phyloP scores from a whole-genome alignment of 2,329 filamentous ascomycete species.

The Aspergillus felis region DNA sequence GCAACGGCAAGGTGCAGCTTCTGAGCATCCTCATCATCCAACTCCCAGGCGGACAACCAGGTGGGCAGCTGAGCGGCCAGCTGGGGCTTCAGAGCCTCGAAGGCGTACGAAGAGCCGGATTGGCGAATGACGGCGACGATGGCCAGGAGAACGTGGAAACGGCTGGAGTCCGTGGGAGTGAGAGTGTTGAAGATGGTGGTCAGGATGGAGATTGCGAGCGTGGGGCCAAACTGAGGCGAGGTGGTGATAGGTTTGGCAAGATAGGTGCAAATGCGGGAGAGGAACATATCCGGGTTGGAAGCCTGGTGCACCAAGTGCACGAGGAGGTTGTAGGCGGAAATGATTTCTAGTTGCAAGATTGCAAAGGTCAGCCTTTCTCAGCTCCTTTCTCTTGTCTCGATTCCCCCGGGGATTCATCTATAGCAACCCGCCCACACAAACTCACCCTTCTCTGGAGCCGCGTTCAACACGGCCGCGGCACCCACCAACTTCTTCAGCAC shows the following conservation, averaged over 20 bases:
- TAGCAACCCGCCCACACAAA: constrained; percentile 27
- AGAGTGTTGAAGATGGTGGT: constrained; percentile 97
- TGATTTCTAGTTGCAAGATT: constrained; percentile 63
- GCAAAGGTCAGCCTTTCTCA: constrained; percentile 11
- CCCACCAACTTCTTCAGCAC: constrained; percentile 85
- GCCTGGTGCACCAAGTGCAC: constrained; percentile 89
- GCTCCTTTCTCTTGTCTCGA: constrained; percentile 9
- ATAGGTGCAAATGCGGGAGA: constrained; percentile 84
- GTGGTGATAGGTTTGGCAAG: constrained; percentile 82
- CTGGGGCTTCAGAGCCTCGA: constrained; percentile 78
- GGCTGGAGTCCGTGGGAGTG: constrained; percentile 67
- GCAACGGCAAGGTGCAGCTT: constrained; percentile 80
- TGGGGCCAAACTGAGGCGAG: constrained; percentile 78
- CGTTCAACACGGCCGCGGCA: constrained; percentile 72
- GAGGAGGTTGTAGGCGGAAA: constrained; percentile 92
- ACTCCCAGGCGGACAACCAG: constrained; percentile 81
- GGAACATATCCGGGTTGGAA: constrained; percentile 76
- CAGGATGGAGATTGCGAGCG: constrained; percentile 82
- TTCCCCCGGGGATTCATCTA: not conserved
- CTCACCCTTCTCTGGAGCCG: constrained; percentile 78
- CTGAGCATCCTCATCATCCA: constrained; percentile 75
- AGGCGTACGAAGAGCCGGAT: constrained; percentile 67
- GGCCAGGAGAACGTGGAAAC: constrained; percentile 86
- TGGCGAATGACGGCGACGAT: constrained; percentile 78
- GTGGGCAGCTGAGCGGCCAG: constrained; percentile 70